These are phyloP conservation scores for Mariannaea elegans DNA, from an alignment of 2,329 filamentous ascomycete genomes.

Conservation along the genomic window DNA sequence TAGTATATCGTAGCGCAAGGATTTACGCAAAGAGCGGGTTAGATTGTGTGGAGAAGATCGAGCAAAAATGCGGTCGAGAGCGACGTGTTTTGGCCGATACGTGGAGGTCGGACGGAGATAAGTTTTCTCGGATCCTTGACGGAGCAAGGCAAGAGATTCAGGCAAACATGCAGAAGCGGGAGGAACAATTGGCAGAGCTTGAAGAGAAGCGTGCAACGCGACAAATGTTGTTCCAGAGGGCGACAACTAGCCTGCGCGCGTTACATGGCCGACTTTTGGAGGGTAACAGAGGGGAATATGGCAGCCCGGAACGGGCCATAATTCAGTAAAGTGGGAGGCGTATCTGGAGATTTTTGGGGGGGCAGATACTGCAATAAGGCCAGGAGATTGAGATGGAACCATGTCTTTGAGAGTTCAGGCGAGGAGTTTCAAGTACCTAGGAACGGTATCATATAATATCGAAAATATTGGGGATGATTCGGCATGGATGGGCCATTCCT, in stretches of 20 bases:
- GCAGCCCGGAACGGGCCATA: neutral
- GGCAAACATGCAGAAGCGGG: slow-evolving; percentile 5
- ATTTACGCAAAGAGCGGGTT: slow-evolving; percentile 34
- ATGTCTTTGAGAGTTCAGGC: slow-evolving; percentile 2
- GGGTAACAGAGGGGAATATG: slow-evolving; percentile 5
- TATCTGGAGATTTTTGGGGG: neutral
- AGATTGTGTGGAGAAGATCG: slow-evolving; percentile 34
- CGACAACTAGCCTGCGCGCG: slow-evolving; percentile 31
- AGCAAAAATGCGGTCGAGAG: slow-evolving; percentile 34
- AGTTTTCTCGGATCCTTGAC: slow-evolving; percentile 26
- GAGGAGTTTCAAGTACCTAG: neutral
- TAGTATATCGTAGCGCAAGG: slow-evolving; percentile 28
- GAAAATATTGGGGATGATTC: neutral
- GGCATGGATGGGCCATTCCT: neutral
- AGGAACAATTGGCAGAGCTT: slow-evolving; percentile 14
- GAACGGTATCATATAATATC: no score
- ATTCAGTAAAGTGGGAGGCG: neutral
- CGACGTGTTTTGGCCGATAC: slow-evolving; percentile 21
- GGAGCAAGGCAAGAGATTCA: slow-evolving; percentile 22
- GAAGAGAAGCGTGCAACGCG: slow-evolving; percentile 25
- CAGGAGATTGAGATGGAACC: neutral
- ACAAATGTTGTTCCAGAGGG: slow-evolving; percentile 27
- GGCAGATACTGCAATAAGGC: neutral
- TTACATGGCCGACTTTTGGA: slow-evolving; percentile 32
- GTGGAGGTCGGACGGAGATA: slow-evolving; percentile 28